A percentile compares a stretch with the other conserved stretches of the same genome.
Conservation (phyloP, 1,284 basidiomycete genomes). For the Rhodotorula glutinis region DNA sequence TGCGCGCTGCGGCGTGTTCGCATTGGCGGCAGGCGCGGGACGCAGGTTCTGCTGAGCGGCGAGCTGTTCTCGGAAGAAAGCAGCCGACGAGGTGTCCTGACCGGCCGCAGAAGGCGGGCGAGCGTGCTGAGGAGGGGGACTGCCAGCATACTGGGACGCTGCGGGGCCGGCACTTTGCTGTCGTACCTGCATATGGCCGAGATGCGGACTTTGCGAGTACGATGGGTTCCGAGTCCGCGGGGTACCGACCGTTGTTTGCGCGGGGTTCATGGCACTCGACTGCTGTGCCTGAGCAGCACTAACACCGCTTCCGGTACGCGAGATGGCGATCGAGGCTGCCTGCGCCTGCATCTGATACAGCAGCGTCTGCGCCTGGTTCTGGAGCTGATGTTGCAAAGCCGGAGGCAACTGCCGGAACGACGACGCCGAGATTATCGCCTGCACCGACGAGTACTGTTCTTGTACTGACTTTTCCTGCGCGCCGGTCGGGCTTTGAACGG, state of each 20-base stretch:
- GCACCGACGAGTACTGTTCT: slow-evolving; percentile 28
- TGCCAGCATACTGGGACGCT: slow-evolving; percentile 18
- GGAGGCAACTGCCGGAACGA: slow-evolving; percentile 29
- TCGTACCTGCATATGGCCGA: slow-evolving; percentile 19
- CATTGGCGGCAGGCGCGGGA: not conserved
- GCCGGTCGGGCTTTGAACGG: not conserved
- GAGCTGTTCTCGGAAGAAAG: slow-evolving; percentile 33
- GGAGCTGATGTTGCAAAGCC: slow-evolving; percentile 25
- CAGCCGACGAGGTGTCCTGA: slow-evolving; percentile 14
- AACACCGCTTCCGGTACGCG: not conserved
- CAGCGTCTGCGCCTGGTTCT: slow-evolving; percentile 19
- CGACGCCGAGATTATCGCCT: slow-evolving; percentile 28
- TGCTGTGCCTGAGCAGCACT: not conserved
- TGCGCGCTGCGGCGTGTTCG: not conserved
- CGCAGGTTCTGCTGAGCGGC: slow-evolving; percentile 1
- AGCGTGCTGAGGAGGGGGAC: slow-evolving; percentile 9
- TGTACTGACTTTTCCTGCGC: slow-evolving; percentile 1
- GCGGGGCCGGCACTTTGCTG: slow-evolving; percentile 7
- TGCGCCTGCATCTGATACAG: slow-evolving; percentile 34
- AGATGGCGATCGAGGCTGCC: slow-evolving; percentile 2
- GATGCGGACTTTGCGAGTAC: slow-evolving; percentile 28
- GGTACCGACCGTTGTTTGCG: not conserved
- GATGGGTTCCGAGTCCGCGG: slow-evolving; percentile 1
- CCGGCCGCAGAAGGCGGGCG: slow-evolving; percentile 12
- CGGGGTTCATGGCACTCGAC: slow-evolving; percentile 2